Percentiles rank a stretch among this genome's conserved stretches.
Evolutionary conservation across 805 yeast genomes (phyloP).

Genomic region (Kodamaea leandrae): DNA sequence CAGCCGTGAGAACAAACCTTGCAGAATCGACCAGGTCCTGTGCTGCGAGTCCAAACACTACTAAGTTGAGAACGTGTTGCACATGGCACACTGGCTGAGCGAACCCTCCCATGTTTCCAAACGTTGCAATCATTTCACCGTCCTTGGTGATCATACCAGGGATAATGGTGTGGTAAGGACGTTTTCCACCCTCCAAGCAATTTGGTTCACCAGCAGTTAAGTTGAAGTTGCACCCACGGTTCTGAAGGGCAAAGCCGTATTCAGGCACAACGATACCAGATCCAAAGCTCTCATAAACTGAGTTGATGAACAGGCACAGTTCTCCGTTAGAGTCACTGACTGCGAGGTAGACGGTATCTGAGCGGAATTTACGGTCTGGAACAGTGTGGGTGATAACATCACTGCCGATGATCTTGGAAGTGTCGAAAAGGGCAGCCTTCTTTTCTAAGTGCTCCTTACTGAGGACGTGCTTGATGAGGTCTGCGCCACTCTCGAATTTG

Average conservation of each 20-base stretch:
- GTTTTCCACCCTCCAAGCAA: constrained; percentile 62
- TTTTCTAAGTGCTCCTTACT: constrained; percentile 47
- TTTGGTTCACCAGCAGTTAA: constrained; percentile 56
- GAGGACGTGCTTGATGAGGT: constrained; percentile 19
- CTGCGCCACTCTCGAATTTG: not conserved
- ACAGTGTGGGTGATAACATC: constrained; percentile 47
- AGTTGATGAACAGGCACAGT: constrained; percentile 78
- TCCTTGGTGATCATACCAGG: constrained; percentile 75
- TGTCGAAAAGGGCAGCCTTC: constrained; percentile 47
- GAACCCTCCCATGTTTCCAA: constrained; percentile 84
- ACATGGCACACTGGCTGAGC: constrained; percentile 86
- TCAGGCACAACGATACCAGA: constrained; percentile 63
- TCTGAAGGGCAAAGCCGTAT: constrained; percentile 68
- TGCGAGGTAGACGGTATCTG: constrained; percentile 72
- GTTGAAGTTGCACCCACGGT: constrained; percentile 75
- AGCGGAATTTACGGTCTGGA: constrained; percentile 55
- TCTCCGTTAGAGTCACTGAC: constrained; percentile 68
- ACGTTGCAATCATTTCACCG: constrained; percentile 56
- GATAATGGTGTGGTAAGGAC: constrained; percentile 81
- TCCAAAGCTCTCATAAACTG: constrained; percentile 69
- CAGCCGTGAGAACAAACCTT: constrained; percentile 61
- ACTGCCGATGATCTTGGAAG: constrained; percentile 40
- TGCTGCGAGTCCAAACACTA: constrained; percentile 60
- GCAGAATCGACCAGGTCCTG: constrained; percentile 78
- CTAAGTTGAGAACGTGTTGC: constrained; percentile 68